phyloP scores from a whole-genome alignment of 371 early-diverging fungal genomes.

The Mortierella sp. region DNA sequence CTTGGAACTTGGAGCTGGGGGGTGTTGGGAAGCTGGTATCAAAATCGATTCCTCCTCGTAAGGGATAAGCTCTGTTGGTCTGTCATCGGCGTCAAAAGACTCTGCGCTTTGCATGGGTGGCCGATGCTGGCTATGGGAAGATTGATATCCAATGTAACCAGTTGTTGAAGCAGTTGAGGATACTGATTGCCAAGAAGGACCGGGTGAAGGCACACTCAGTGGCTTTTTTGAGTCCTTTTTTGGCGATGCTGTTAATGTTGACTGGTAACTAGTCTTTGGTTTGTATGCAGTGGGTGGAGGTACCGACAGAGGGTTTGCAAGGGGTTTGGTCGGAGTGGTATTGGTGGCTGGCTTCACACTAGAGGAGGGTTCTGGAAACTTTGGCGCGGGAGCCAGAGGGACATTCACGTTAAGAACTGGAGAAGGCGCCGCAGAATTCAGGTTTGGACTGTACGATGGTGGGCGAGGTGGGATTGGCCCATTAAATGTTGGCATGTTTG shows the following conservation, averaged over 20 bases:
- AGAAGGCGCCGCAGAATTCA: conserved; percentile 19
- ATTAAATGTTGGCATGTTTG: conserved; percentile 10
- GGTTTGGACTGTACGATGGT: conserved; percentile 27
- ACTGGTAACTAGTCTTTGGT: conserved; percentile 25
- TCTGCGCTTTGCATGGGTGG: conserved; percentile 29
- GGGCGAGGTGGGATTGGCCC: conserved; percentile 17
- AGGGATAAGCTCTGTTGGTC: conserved; percentile 55
- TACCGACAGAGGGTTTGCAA: conserved; percentile 13
- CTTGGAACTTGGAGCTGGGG: not conserved
- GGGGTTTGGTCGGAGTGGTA: not conserved
- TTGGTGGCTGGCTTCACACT: conserved; percentile 11
- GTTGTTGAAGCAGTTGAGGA: not conserved
- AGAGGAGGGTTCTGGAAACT: not conserved
- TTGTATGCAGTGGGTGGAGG: conserved; percentile 18
- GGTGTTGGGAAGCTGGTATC: not conserved
- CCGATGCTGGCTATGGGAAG: conserved; percentile 25
- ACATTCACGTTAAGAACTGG: conserved; percentile 6
- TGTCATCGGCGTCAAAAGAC: conserved; percentile 54
- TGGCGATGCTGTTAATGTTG: conserved; percentile 32
- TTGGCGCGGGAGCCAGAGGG: not conserved
- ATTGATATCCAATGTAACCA: conserved; percentile 21
- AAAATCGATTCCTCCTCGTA: conserved; percentile 22
- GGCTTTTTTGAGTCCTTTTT: conserved; percentile 37
- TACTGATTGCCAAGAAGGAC: conserved; percentile 21
- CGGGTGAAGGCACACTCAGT: conserved; percentile 16